Conservation (phyloP, 2,329 filamentous ascomycete genomes). For the Amphichorda felina region DNA sequence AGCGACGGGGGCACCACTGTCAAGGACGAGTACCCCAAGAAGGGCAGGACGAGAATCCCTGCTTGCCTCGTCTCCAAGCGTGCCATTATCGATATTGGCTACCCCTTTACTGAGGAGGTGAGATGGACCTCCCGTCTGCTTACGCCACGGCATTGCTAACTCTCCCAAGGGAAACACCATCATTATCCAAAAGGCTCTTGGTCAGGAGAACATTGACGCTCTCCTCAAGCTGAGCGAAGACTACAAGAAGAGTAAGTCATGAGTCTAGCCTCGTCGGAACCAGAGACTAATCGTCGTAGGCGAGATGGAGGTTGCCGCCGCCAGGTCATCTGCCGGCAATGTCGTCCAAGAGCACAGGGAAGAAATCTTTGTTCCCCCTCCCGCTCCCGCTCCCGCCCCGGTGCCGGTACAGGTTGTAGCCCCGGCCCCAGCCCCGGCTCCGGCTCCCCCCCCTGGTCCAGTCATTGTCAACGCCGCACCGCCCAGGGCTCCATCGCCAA, state of each 20-base stretch:
- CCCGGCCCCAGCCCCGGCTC: constrained; percentile 6
- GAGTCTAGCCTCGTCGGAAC: constrained; percentile 1
- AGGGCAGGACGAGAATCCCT: constrained; percentile 83
- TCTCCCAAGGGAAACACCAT: constrained; percentile 60
- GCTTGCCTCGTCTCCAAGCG: constrained; percentile 66
- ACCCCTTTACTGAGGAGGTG: constrained; percentile 81
- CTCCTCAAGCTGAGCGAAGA: constrained; percentile 73
- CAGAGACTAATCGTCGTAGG: constrained; percentile 12
- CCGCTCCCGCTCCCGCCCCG: constrained; percentile 8
- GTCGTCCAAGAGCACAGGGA: constrained; percentile 34
- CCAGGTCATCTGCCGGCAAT: constrained; percentile 33
- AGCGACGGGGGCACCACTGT: constrained; percentile 36
- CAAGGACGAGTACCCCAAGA: constrained; percentile 61
- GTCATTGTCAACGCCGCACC: constrained; percentile 20
- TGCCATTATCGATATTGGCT: constrained; percentile 73
- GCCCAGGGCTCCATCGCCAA: constrained; percentile 34
- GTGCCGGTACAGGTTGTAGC: constrained; percentile 12
- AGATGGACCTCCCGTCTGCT: too few relatives aligned
- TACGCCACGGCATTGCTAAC: background rate
- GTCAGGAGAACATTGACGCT: constrained; percentile 85
- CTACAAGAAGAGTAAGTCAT: constrained; percentile 47
- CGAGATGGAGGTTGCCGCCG: constrained; percentile 30
- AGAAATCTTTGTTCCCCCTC: constrained; percentile 13
- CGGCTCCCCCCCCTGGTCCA: constrained; percentile 17
- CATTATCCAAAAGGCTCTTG: constrained; percentile 72